Evolutionary conservation across 2,329 filamentous ascomycete genomes (phyloP).

Genomic region (Botryotinia narcissicola): DNA sequence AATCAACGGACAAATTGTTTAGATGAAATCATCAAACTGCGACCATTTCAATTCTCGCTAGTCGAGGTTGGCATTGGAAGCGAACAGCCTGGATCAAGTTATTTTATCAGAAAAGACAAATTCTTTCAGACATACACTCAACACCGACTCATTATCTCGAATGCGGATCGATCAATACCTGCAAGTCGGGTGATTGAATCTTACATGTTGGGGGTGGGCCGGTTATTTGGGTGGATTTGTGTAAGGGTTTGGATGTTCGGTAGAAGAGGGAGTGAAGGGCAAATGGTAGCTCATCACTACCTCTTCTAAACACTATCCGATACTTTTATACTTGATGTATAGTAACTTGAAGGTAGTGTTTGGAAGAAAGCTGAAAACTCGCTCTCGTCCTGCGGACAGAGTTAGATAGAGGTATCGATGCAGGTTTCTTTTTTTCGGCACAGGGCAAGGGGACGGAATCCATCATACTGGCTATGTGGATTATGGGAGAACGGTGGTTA

Average conservation of each 20-base stretch:
- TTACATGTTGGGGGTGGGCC: slow-evolving; percentile 3
- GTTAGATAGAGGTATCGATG: neutral
- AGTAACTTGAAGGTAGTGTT: neutral
- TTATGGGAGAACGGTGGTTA: neutral
- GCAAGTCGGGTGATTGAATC: slow-evolving; percentile 4
- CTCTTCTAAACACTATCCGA: slow-evolving; percentile 25
- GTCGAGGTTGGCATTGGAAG: slow-evolving; percentile 11
- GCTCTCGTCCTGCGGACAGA: slow-evolving; percentile 9
- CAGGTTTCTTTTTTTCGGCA: slow-evolving; percentile 3
- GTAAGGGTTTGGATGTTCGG: neutral
- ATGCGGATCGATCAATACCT: slow-evolving; percentile 10
- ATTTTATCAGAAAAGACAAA: neutral
- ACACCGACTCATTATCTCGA: slow-evolving; percentile 2
- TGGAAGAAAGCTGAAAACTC: neutral
- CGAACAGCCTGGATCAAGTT: slow-evolving; percentile 8
- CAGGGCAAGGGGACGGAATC: slow-evolving; percentile 2
- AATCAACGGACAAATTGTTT: slow-evolving; percentile 12
- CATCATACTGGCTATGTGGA: slow-evolving; percentile 10
- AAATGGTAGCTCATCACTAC: slow-evolving; percentile 37
- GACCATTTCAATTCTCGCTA: slow-evolving; percentile 27
- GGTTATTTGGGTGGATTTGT: neutral
- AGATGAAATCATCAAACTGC: slow-evolving; percentile 25
- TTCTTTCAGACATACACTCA: neutral
- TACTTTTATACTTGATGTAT: neutral
- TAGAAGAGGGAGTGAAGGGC: slow-evolving; percentile 15